Percentiles rank a stretch among this genome's conserved stretches.
These are phyloP conservation scores for Lepidium africanum DNA, from an alignment of 345 rosid species.

Conservation along the genomic window DNA sequence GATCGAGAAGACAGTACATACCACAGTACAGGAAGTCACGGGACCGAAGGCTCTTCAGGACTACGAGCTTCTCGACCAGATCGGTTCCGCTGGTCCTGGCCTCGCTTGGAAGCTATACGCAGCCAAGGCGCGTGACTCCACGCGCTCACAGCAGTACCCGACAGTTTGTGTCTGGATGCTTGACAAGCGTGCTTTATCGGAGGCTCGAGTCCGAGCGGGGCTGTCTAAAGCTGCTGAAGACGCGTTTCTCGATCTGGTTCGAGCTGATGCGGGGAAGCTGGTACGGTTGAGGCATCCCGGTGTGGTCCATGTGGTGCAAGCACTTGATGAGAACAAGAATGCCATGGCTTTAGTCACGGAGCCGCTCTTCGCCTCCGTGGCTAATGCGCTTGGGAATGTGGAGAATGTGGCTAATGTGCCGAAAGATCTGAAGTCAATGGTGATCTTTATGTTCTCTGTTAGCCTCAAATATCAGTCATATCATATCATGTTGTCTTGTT, in stretches of 20 bases:
- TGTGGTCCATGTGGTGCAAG: slow-evolving; percentile 93
- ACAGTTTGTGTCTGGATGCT: slow-evolving; percentile 91
- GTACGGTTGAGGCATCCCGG: slow-evolving; percentile 96
- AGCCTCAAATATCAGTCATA: neutral
- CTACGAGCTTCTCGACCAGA: slow-evolving; percentile 87
- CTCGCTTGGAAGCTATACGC: slow-evolving; percentile 86
- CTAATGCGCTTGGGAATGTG: slow-evolving; percentile 79
- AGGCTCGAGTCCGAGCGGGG: slow-evolving; percentile 71
- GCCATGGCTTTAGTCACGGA: slow-evolving; percentile 98
- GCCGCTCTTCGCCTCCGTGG: slow-evolving; percentile 85
- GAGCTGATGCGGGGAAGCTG: slow-evolving; percentile 75
- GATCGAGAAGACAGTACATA: slow-evolving; percentile 90
- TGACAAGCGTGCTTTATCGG: slow-evolving; percentile 75
- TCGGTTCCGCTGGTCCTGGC: slow-evolving; percentile 99
- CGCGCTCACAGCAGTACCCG: slow-evolving; percentile 82
- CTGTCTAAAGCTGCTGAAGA: slow-evolving; percentile 85
- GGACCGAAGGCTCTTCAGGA: slow-evolving; percentile 92
- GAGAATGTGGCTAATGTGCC: slow-evolving; percentile 79
- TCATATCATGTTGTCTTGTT: neutral
- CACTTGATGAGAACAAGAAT: slow-evolving; percentile 85
- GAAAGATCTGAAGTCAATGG: slow-evolving; percentile 85
- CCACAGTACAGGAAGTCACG: slow-evolving; percentile 96
- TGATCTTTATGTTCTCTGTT: slow-evolving; percentile 15
- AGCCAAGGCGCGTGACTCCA: slow-evolving; percentile 64
- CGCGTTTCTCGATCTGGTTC: slow-evolving; percentile 66